Evolutionary conservation across 345 rosid genomes (phyloP), one percentile per base, ranked within the genome.

Genomic region (Angophora floribunda): DNA sequence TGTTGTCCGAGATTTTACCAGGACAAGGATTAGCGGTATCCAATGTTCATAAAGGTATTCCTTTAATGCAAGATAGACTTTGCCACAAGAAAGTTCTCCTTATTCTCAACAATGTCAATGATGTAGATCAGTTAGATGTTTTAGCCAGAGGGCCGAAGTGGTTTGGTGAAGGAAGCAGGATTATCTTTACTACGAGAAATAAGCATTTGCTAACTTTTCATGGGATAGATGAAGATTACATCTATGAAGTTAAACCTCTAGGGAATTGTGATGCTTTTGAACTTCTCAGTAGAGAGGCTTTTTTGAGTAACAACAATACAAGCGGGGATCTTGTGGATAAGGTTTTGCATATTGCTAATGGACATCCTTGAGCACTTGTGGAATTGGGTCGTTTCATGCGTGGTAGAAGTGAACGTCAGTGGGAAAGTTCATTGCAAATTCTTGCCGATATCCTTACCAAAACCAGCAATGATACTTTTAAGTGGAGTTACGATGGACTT

Each of bases 281-380:
- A 57, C 28, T 57, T 7, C 9, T 52, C 57, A 0, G 0, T 52
- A 0, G 9, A 17, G 8, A 52, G 1, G 57, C 22, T 52, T 52
- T 52, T 52, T 4, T 0, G 0, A 52, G 57, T 1, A 17, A 17
- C 22, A 17, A 6, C 57, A 17, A 0, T 1, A 5, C 5, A 52
- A 52, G 53, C 19, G 2, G 0, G 53, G 53, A 6, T 52, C 53
- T 52, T 52, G 53, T 52, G 1, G 3, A 52, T 52, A 15, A 0
- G 53, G 53, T 1, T 55, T 21, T 55, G 61, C 26, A 3, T 19
- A 21, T 19, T 55, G 61, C 61, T 19, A 55, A 55, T 3, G 61
- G 26, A 8, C 61, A 0, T 21, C 61, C 28, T 55, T 55, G 21
- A 21, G 0, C 61, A 21, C 61, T 55, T 55, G 4, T 3, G 26